Base-by-base conservation (phyloP, 306 rosid genomes). In the Ceratonia siliqua region DNA sequence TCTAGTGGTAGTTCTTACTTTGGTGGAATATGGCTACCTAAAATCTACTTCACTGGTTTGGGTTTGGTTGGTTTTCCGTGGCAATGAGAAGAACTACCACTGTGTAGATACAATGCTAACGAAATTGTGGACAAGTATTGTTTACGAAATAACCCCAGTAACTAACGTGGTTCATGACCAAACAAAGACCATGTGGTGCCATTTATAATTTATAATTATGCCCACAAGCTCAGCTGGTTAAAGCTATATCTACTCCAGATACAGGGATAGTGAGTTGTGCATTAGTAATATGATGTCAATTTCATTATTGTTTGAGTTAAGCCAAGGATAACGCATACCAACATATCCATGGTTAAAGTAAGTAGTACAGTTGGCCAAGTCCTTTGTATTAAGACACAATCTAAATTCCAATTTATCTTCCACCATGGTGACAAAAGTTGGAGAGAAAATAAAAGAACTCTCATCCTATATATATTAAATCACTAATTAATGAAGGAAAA, bases 11-110 rank as follows among this genome's bases (percentile, higher is more conserved):
- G 63, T 74, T 55, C 61, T 74, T 55, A 33, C 20, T 75, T 81
- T 63, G 77, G 76, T 75, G 56, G 73, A 79, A 53, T 79, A 9
- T 63, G 68, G 68, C 70, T 27, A 57, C 81, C 78, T 75, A 78
- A 78, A 33, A 79, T 67, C 80, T 65, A 49, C 69, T 75, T 62
- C 80, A 62, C 59, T 53, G 64, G 21, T 78, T 78, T 82, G 42
- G 65, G 70, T 76, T 78, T 73, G 56, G 77, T 78, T 78, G 28
- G 33, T 33, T 62, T 74, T 73, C 62, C 70, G 30, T 25, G 33
- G 52, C 46, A 6, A 42, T 78, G 50, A 62, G 62, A 63, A 41
- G 12, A 62, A 50, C 18, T 25, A 28, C 24, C 15, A 17, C 8
- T 55, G 7, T 39, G 24, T 43, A 42, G 54, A 43, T 55, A 46